These are phyloP conservation scores for Sporothrix mexicana DNA, from an alignment of 2,329 filamentous ascomycete species.

Conservation along the genomic window DNA sequence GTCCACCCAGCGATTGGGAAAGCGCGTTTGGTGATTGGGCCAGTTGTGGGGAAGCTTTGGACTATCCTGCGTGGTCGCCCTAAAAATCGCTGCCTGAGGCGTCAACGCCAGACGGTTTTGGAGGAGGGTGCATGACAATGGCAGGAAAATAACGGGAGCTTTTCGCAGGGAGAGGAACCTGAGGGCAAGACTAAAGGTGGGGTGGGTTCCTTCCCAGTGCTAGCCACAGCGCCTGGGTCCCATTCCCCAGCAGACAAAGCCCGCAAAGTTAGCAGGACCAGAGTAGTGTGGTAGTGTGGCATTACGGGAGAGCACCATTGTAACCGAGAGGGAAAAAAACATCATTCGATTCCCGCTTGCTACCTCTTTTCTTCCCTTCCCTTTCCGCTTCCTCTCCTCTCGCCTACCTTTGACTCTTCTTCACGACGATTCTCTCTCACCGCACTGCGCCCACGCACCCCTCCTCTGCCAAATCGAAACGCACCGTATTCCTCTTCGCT, in stretches of 20 bases:
- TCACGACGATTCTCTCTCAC: background rate
- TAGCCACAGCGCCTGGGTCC: slow-evolving; percentile 24
- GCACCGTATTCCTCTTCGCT: background rate
- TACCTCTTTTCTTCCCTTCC: slow-evolving; percentile 26
- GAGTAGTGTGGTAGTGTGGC: background rate
- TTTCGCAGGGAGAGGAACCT: background rate
- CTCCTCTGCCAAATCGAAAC: background rate
- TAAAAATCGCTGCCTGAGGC: slow-evolving; percentile 31
- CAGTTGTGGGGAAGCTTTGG: slow-evolving; percentile 24
- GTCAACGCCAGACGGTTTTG: slow-evolving; percentile 8
- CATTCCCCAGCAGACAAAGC: slow-evolving; percentile 19
- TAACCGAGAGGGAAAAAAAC: slow-evolving; percentile 39
- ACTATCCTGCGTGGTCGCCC: background rate
- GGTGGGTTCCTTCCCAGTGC: slow-evolving; percentile 14
- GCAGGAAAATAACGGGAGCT: slow-evolving; percentile 26
- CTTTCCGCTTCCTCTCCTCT: slow-evolving; percentile 34
- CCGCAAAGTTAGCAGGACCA: slow-evolving; percentile 1
- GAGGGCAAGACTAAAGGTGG: background rate
- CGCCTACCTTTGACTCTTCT: background rate
- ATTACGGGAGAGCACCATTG: slow-evolving; percentile 9
- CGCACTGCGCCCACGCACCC: slow-evolving; percentile 7
- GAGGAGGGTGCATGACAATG: slow-evolving; percentile 6
- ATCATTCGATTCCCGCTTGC: slow-evolving; percentile 39
- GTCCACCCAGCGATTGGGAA: slow-evolving; percentile 31
- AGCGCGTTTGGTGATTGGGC: slow-evolving; percentile 34